Evolutionary conservation across 176 grass and related monocot genomes (phyloP), one percentile per base, ranked within the genome.

Genomic region (Eragrostis curvula): DNA sequence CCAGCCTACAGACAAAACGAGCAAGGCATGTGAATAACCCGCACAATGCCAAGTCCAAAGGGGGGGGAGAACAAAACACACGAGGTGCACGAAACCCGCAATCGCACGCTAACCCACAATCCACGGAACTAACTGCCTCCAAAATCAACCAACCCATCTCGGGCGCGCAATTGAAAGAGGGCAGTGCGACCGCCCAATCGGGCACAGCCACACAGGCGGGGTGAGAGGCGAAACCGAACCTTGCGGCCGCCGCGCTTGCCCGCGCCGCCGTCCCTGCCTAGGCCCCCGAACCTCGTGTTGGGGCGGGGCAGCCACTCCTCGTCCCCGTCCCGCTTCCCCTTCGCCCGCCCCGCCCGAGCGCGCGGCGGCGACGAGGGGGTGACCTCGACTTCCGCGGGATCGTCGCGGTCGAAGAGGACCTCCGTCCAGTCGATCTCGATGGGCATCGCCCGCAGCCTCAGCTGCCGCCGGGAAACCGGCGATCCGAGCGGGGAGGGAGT

Each of bases 1-100:
- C 27, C 47, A 59, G 13, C 78, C 88, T 86, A 18, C 28, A 81
- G 41, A 65, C 15, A 44, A 85, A 73, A 39, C 1, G 1, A 49
- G 16, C 59, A 67, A 0, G 1, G 27, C 41, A 10, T 23, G 8
- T 48, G 23, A 71, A 82, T 44, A 77, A 15, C n/a, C 5, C 1
- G 58, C 11, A n/a, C 46, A 53, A 27, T 44, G 78, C n/a, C 55
- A 44, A 67, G 61, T 32, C 12, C 3, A 14, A 79, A n/a, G 4
- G 4, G 40, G 16, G 5, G 4, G 28, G 27, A 13, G 18, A 3
- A 17, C 11, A 23, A 24, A 52, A 36, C 62, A 40, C n/a, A 69
- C n/a, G 18, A 48, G 52, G 36, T 18, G 18, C 9, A 41, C 39
- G 23, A 28, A 64, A 15, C 7, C 30, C 12, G 2, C 8, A 68